Percentiles rank a stretch among this genome's conserved stretches.
Evolutionary conservation across 2,329 filamentous ascomycete genomes (phyloP).

Genomic region (Epichloe uncinata): DNA sequence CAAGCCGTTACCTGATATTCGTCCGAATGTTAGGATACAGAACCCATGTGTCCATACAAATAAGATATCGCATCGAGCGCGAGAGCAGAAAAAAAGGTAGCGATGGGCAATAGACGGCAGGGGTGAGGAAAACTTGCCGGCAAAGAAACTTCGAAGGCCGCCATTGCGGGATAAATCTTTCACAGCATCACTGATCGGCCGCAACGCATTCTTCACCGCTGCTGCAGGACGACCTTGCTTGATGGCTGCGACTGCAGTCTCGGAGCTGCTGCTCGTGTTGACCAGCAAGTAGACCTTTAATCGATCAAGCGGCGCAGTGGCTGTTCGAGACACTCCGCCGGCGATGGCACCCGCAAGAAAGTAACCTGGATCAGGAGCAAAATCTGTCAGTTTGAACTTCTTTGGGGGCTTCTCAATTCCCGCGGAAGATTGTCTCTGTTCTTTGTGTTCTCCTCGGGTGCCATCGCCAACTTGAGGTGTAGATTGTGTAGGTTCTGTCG

Average conservation of each 20-base stretch:
- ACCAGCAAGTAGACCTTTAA: constrained; percentile 96
- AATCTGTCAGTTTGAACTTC: constrained; percentile 46
- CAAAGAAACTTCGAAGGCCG: constrained; percentile 80
- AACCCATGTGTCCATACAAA: not conserved
- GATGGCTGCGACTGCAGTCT: constrained; percentile 48
- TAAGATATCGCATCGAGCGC: not conserved
- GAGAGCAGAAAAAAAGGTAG: not conserved
- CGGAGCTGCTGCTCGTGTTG: constrained; percentile 47
- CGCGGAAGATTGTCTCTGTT: constrained; percentile 20
- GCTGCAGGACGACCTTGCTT: constrained; percentile 55
- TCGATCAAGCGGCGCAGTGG: constrained; percentile 90
- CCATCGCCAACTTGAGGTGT: constrained; percentile 20
- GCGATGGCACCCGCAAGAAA: constrained; percentile 92
- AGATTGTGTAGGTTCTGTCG: constrained; percentile 10
- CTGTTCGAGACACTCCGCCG: constrained; percentile 87
- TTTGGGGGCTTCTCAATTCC: constrained; percentile 20
- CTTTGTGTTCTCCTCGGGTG: constrained; percentile 16
- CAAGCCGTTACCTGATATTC: constrained; percentile 65
- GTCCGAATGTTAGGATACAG: not conserved
- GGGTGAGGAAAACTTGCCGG: constrained; percentile 44
- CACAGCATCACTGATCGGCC: constrained; percentile 59
- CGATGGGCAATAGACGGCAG: not conserved
- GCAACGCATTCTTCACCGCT: constrained; percentile 51
- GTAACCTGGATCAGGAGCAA: constrained; percentile 86
- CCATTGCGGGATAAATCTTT: constrained; percentile 75